Evolutionary conservation across 1,284 basidiomycete genomes (phyloP).

Genomic region (Heliocybe sulcata): DNA sequence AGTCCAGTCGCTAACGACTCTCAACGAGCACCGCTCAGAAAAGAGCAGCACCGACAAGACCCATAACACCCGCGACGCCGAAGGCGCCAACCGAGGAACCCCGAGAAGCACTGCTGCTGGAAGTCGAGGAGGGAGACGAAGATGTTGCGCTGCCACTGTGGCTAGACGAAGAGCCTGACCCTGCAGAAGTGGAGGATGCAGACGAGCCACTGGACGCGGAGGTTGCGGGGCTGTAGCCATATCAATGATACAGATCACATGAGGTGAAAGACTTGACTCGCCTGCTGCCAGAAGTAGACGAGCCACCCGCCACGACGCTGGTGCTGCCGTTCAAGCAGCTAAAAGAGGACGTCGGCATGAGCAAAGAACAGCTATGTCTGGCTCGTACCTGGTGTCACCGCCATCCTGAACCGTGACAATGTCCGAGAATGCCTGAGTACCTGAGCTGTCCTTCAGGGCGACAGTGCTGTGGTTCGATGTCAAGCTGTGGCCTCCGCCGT

Average conservation of each 20-base stretch:
- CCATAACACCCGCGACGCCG: constrained; percentile 37
- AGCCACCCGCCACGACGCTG: constrained; percentile 6
- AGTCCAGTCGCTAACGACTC: background rate
- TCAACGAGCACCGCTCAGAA: constrained; percentile 22
- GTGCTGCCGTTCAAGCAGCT: constrained; percentile 3
- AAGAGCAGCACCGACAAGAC: constrained; percentile 39
- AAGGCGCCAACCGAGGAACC: constrained; percentile 18
- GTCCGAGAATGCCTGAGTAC: constrained; percentile 47
- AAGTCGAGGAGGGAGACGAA: constrained; percentile 5
- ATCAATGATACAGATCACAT: background rate
- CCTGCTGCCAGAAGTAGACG: constrained; percentile 3
- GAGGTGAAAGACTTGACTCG: background rate
- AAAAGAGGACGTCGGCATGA: constrained; percentile 13
- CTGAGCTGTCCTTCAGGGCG: constrained; percentile 52
- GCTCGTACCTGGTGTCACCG: constrained; percentile 28
- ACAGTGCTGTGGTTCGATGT: constrained; percentile 32
- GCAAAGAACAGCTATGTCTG: constrained; percentile 4
- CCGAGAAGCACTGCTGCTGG: constrained; percentile 13
- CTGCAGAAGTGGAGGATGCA: constrained; percentile 8
- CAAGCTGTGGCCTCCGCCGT: background rate
- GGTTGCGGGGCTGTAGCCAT: background rate
- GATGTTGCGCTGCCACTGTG: background rate
- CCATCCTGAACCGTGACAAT: constrained; percentile 42
- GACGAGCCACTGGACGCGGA: constrained; percentile 11
- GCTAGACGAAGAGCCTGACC: constrained; percentile 10